Base-by-base conservation (phyloP, 306 rosid genomes). In the Begonia peltatifolia region DNA sequence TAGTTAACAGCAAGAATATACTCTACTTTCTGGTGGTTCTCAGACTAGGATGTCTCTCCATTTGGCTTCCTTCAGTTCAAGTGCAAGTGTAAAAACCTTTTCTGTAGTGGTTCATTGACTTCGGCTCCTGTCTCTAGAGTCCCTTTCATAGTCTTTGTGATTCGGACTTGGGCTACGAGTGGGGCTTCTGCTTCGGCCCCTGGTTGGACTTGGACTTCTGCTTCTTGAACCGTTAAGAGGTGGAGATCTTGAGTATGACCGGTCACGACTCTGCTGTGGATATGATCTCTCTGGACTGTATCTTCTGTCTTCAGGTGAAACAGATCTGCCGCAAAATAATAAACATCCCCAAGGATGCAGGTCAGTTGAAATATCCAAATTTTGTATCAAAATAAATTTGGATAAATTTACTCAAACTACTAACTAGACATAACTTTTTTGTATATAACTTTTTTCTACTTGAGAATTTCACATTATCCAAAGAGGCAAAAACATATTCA, bases 221-320 rank as follows among this genome's bases (percentile, higher is more conserved):
- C 93, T 84, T 71, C 96, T 77, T 2, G 79, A 63, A 48, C 84
- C 93, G 18, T 81, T 71, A n/a, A 63, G 64, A 12, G 69, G 81
- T 8, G 87, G 97, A 44, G 96, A 75, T 14, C 70, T 83, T 11
- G 94, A 74, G 69, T 50, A 77, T 9, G 84, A 75, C 61, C 79
- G 77, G 56, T 72, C 83, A 17, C 79, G 67, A 64, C 78, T 68
- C 25, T 60, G 90, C 5, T 17, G 81, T 5, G 82, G 67, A 63
- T 62, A 65, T 6, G 93, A 75, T 63, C 78, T 72, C 71, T 78
- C 97, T 35, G 80, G 71, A 49, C 81, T 79, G 60, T 70, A 67
- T 63, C 81, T 76, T 79, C 79, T 75, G 25, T 59, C 99, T 49
- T 57, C 77, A 2, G 96, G 96, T 12, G 99, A 79, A 9, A 58